Percentiles rank a stretch among this genome's conserved stretches.
Conservation (phyloP, 495 filamentous ascomycete genomes). For the Daldinia caldariorum region DNA sequence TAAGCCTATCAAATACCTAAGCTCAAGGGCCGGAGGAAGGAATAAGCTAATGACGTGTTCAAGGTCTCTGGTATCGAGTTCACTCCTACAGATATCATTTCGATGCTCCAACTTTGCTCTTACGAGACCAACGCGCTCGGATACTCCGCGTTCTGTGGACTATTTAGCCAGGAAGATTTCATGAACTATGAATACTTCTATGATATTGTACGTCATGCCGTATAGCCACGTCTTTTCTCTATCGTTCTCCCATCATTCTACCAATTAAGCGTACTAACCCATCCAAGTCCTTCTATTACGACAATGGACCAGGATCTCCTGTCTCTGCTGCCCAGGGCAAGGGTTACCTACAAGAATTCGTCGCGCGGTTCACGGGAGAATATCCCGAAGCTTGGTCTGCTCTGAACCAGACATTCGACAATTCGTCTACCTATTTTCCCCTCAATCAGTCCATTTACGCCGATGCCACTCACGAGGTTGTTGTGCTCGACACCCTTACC, state of each 20-base stretch:
- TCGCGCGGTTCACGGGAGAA: conserved; percentile 65
- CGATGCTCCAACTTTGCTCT: conserved; percentile 48
- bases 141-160: conserved; percentile 45
- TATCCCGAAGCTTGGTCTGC: conserved; percentile 60
- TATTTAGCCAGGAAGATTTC: conserved; percentile 52
- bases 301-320: conserved; percentile 50
- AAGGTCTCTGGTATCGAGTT: conserved; percentile 46
- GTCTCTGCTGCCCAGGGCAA: conserved; percentile 50
- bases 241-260: neutral
- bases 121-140: conserved; percentile 46
- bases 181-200: conserved; percentile 48
- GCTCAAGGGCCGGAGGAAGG: neutral
- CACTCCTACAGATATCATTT: conserved; percentile 32
- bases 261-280: conserved; percentile 18
- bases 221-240: conserved; percentile 8
- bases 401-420: conserved; percentile 61
- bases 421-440: conserved; percentile 56
- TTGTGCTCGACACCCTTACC: conserved; percentile 58
- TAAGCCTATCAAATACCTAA: conserved; percentile 12
- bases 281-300: conserved; percentile 48
- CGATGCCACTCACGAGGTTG: conserved; percentile 61
- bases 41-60: conserved; percentile 5
- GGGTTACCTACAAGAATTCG: conserved; percentile 67
- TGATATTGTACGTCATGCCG: conserved; percentile 41
- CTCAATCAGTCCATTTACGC: conserved; percentile 58